Conservation (phyloP, 331 rosid species). For the Acacia pycnantha region DNA sequence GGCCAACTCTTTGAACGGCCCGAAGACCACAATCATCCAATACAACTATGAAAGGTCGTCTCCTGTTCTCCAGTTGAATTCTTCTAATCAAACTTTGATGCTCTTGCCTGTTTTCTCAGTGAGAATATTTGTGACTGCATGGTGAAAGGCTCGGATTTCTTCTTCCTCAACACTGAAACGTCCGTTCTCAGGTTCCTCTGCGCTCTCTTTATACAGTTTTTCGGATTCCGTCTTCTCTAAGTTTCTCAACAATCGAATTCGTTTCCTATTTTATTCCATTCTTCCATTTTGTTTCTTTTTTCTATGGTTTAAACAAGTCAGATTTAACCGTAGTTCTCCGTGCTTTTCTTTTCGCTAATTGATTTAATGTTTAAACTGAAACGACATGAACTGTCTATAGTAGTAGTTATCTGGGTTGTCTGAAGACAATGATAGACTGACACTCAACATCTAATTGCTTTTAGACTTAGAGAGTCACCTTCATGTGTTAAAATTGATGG, state of each 20-base stretch:
- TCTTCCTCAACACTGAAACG: not conserved
- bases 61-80: not conserved
- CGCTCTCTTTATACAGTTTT: not conserved
- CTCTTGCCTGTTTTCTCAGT: not conserved
- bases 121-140: not conserved
- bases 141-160: not conserved
- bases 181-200: conserved; percentile 15
- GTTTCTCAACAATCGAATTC: not conserved
- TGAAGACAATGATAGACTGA: not conserved
- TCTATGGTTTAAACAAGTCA: not conserved
- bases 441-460: not conserved
- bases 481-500: not conserved
- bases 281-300: not conserved
- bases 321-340: conserved; percentile 12
- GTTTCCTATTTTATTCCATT: not conserved
- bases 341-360: not conserved
- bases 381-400: not conserved
- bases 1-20: not conserved
- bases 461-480: not conserved
- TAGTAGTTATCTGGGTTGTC: conserved; percentile 9
- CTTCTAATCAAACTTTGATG: not conserved
- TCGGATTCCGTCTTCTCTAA: not conserved
- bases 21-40: not conserved
- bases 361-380: not conserved
- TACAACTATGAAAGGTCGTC: conserved; percentile 21